Base-by-base conservation (phyloP, 1,284 basidiomycete genomes). In the Stereum hirsutum region DNA sequence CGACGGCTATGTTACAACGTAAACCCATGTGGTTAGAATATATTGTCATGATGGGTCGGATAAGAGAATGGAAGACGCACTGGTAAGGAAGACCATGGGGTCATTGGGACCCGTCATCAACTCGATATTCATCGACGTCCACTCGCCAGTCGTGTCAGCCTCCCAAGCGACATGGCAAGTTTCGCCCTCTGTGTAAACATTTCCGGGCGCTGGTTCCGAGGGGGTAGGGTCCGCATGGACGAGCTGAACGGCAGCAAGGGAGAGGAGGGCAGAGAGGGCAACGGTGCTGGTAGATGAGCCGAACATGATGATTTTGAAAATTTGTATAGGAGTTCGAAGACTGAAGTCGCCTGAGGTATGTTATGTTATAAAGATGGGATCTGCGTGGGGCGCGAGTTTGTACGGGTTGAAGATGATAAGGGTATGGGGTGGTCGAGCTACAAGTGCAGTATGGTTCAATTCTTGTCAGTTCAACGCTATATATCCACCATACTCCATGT, bases 91-190 rank as follows among this genome's bases (percentile, higher is more conserved):
- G 40, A 77, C 60, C 87, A 92, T 92, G 38, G 68, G 52, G 28
- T 69, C 59, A 63, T 92, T 91, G 52, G 69, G 59, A 5, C 89
- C 89, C 0, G 82, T 81, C 84, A 88, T 89, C 51, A 92, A 72
- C 59, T 88, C 68, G 45, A 90, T 81, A 45, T 67, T 62, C 75
- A 80, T 84, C 44, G 60, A 58, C 55, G 69, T 77, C 85, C 86
- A 88, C 6, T 52, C 50, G 14, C 75, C 74, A 2, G 71, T 67
- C 3, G 62, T 48, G 54, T 87, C 83, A 4, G 61, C 62, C 1
- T 55, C 55, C 83, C 83, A 89, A 3, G 55, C 53, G 36, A 80
- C 65, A 7, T 54, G 47, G 54, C 85, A 88, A 2, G 61, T 54
- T 4, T 59, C 41, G 15, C 83, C 84, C 43, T 71, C 62, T 31